Base-by-base conservation (phyloP, 768 basidiomycete genomes). In the Mycena leptocephala region DNA sequence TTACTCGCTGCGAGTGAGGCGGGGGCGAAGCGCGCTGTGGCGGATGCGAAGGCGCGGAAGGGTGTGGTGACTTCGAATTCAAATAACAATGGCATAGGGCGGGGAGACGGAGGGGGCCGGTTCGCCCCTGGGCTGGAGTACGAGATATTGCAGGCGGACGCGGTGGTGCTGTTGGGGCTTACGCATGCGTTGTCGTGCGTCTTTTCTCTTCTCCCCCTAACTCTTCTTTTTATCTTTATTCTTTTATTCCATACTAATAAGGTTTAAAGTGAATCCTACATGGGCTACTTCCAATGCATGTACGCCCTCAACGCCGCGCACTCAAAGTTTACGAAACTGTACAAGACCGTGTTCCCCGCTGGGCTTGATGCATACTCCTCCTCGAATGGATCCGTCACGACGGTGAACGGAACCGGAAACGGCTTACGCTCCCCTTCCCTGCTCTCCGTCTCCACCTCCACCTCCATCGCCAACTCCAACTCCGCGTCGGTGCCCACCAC, bases 281-380 rank as follows among this genome's bases (percentile, higher is more conserved):
- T 90, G 87, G 95, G 95, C 39, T 95, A 95, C 81, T 79, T 95
- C 10, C 94, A 95, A 78, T 95, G 94, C 86, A 87, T 95, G 91
- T 95, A 83, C 83, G 89, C 88, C 11, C 76, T 74, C 59, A 74
- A 75, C 70, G 91, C 91, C 76, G 94, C 94, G 16, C 93, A 95
- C 79, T 90, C 93, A 2, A 95, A 94, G 80, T 96, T 95, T 78
- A 88, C 91, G 11, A 95, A 92, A 93, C 84, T 95, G 5, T 94
- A 91, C 85, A 94, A 92, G 79, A 89, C 89, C 6, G 88, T 94
- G 37, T 95, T 93, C 76, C 94, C 94, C 0, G 85, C 87, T 28
- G 93, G 93, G 8, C 81, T 95, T 2, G 88, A 90, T 22, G 58
- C 33, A 1, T 37, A 59, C 28, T 2, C 33, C 10, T 37, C 33